Percentiles rank a stretch among this genome's conserved stretches.
phyloP scores from a whole-genome alignment of 2,329 filamentous ascomycete species.

The Talaromyces sp. region DNA sequence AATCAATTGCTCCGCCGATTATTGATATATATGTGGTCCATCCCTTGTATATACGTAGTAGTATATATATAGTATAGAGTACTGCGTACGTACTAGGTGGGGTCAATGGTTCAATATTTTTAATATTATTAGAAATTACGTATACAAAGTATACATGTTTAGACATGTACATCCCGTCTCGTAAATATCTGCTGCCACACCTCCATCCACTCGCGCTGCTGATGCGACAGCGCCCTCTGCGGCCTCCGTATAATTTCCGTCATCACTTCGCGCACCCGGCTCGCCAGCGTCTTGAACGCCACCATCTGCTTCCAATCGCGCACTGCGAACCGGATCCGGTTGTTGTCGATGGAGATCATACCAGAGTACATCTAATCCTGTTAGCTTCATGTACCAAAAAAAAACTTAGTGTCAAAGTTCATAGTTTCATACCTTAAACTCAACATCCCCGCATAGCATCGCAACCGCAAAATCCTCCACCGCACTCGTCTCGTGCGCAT shows the following conservation, averaged over 20 bases:
- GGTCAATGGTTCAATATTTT: too few species aligned
- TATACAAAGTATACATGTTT: too few species aligned
- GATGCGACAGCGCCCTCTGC: slow-evolving; percentile 44
- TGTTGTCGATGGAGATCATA: slow-evolving; percentile 80
- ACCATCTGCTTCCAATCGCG: slow-evolving; percentile 88
- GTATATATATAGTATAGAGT: not conserved
- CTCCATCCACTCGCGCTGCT: slow-evolving; percentile 70
- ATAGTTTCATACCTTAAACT: slow-evolving; percentile 63
- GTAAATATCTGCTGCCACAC: slow-evolving; percentile 68
- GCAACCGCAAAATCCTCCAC: slow-evolving; percentile 78
- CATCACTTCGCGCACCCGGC: slow-evolving; percentile 70
- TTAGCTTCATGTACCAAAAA: not conserved
- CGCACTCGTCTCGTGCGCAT: slow-evolving; percentile 82
- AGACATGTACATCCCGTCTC: not conserved
- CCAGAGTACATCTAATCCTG: slow-evolving; percentile 70
- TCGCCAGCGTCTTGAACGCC: slow-evolving; percentile 76
- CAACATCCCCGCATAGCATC: slow-evolving; percentile 80
- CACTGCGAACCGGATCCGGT: slow-evolving; percentile 76
- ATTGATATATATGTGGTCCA: not conserved
- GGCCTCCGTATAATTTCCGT: slow-evolving; percentile 58
- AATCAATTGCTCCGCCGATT: not conserved
- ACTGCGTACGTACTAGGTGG: too few species aligned
- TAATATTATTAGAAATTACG: too few species aligned
- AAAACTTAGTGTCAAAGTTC: not conserved
- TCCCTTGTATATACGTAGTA: not conserved